These are phyloP conservation scores for Grosmannia serpens DNA, from an alignment of 2,329 filamentous ascomycete species.

Conservation along the genomic window DNA sequence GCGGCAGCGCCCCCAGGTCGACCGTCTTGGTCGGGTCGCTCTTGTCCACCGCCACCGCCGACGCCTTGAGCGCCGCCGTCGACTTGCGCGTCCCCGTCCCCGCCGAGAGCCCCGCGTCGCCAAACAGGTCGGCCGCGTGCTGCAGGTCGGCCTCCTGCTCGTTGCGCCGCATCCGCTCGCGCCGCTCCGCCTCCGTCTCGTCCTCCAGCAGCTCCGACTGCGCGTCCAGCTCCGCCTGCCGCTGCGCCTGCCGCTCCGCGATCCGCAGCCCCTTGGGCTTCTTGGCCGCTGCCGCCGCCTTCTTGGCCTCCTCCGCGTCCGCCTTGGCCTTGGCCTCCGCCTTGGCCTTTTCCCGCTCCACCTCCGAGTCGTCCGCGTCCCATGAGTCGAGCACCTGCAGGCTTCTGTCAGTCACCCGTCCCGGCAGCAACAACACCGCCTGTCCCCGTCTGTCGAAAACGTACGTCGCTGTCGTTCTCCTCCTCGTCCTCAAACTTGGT, in stretches of 20 bases:
- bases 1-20: slow-evolving; percentile 65
- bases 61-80: slow-evolving; percentile 42
- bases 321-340: slow-evolving; percentile 78
- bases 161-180: slow-evolving; percentile 62
- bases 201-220: slow-evolving; percentile 55
- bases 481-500: slow-evolving; percentile 88
- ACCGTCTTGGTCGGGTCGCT: slow-evolving; percentile 67
- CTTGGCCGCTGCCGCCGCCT: slow-evolving; percentile 78
- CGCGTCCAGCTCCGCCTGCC: slow-evolving; percentile 39
- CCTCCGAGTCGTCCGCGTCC: slow-evolving; percentile 96
- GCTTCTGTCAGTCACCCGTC: background rate
- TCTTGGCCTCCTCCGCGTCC: slow-evolving; percentile 79
- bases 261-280: slow-evolving; percentile 82
- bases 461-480: slow-evolving; percentile 65
- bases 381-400: slow-evolving; percentile 84
- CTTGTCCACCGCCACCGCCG: slow-evolving; percentile 56
- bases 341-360: slow-evolving; percentile 87
- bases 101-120: slow-evolving; percentile 55
- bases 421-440: background rate
- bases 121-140: slow-evolving; percentile 86
- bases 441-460: slow-evolving; percentile 14
- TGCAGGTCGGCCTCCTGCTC: slow-evolving; percentile 83
- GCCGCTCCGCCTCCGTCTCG: slow-evolving; percentile 60
- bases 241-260: slow-evolving; percentile 58
- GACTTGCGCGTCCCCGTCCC: slow-evolving; percentile 61